Evolutionary conservation across 345 rosid genomes (phyloP).

Genomic region (Syzygium aqueum): DNA sequence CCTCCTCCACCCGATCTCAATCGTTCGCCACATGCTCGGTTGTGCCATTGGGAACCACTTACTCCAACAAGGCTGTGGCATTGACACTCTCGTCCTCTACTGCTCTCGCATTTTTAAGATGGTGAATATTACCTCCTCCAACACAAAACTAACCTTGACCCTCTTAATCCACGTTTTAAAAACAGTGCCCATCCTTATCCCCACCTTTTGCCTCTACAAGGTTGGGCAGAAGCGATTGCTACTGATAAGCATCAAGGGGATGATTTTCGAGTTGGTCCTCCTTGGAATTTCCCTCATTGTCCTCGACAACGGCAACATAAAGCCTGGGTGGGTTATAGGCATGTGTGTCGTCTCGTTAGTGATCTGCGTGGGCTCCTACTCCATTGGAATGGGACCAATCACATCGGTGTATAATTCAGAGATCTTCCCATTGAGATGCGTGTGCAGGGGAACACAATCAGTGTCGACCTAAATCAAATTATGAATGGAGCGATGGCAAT

Average conservation of each 20-base stretch:
- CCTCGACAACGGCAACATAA: not conserved
- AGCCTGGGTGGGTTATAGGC: constrained; percentile 51
- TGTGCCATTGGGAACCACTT: constrained; percentile 55
- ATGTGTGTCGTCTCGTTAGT: constrained; percentile 37
- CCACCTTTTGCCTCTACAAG: constrained; percentile 51
- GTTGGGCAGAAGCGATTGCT: constrained; percentile 67
- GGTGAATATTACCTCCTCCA: constrained; percentile 45
- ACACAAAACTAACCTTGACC: constrained; percentile 48
- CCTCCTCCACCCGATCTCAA: constrained; percentile 43
- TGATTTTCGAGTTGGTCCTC: constrained; percentile 8
- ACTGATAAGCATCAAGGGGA: constrained; percentile 50
- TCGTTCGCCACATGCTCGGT: constrained; percentile 53
- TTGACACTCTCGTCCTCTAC: constrained; percentile 70
- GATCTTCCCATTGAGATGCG: constrained; percentile 71
- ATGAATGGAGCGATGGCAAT: constrained; percentile 59
- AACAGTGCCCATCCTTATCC: constrained; percentile 47
- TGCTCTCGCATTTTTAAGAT: constrained; percentile 57
- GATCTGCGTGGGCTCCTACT: too few relatives aligned
- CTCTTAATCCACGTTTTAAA: constrained; percentile 63
- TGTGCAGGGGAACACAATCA: constrained; percentile 66
- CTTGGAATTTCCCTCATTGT: constrained; percentile 21
- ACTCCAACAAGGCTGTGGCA: constrained; percentile 68
- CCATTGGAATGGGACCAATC: constrained; percentile 68
- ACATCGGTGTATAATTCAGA: constrained; percentile 72
- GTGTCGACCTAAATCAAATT: constrained; percentile 50